phyloP scores from a whole-genome alignment of 1,284 basidiomycete genomes.

The Stygiomarasmius scandens region DNA sequence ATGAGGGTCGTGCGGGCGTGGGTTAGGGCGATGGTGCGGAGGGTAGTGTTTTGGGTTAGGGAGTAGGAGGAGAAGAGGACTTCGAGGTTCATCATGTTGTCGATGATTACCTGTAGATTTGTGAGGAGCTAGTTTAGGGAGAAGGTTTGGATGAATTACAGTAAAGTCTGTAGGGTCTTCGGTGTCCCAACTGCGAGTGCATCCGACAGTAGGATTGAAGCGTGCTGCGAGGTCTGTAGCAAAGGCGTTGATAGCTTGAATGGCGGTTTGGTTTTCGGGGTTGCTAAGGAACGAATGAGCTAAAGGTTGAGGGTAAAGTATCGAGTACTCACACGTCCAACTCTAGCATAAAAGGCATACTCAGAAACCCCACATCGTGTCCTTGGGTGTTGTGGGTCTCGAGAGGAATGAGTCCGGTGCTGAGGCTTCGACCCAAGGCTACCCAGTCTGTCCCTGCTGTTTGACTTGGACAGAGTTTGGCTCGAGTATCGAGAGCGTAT shows the following conservation, averaged over 20 bases:
- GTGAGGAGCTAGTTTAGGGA: not conserved
- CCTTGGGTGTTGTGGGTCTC: constrained; percentile 44
- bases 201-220: constrained; percentile 47
- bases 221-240: constrained; percentile 46
- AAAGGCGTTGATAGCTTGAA: constrained; percentile 44
- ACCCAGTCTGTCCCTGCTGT: constrained; percentile 54
- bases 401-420: constrained; percentile 50
- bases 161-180: constrained; percentile 58
- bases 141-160: constrained; percentile 30
- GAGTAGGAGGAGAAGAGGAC: constrained; percentile 58
- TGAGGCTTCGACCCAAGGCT: constrained; percentile 49
- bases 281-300: constrained; percentile 33
- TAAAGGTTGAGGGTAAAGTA: not conserved
- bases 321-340: constrained; percentile 40
- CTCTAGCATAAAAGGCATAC: constrained; percentile 64
- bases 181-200: constrained; percentile 60
- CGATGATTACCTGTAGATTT: constrained; percentile 74
- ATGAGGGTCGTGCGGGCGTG: constrained; percentile 69
- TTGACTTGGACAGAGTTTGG: constrained; percentile 46
- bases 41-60: constrained; percentile 60
- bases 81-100: constrained; percentile 80
- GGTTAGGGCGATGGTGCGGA: constrained; percentile 59
- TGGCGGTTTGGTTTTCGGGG: constrained; percentile 46
- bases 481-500: constrained; percentile 59
- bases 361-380: constrained; percentile 74